A percentile compares a stretch with the other conserved stretches of the same genome.
Evolutionary conservation across 108 stramenopile genomes (phyloP).

Genomic region (Skeletonema costatum): DNA sequence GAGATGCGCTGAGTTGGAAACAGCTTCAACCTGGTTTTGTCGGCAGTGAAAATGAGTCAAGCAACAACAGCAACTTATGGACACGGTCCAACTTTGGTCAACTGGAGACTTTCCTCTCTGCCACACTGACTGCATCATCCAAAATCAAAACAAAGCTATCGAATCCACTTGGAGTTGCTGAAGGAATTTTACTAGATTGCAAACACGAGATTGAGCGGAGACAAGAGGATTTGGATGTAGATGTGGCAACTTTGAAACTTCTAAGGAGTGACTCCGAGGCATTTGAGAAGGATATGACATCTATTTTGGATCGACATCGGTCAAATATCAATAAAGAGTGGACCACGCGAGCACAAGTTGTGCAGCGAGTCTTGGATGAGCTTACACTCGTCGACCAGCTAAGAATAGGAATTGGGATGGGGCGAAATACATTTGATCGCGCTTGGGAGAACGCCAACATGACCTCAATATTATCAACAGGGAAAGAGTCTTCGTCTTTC

Average conservation of each 20-base stretch:
- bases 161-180: constrained; percentile 79
- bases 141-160: constrained; percentile 77
- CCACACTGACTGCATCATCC: constrained; percentile 72
- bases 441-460: constrained; percentile 57
- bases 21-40: constrained; percentile 33
- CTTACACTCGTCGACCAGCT: constrained; percentile 35
- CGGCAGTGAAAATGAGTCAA: background rate
- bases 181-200: constrained; percentile 68
- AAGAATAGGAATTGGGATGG: constrained; percentile 44
- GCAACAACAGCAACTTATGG: constrained; percentile 44
- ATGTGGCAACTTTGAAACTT: constrained; percentile 70
- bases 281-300: constrained; percentile 67
- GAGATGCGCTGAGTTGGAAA: constrained; percentile 73
- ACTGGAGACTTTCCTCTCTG: constrained; percentile 70
- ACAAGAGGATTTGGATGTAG: constrained; percentile 57
- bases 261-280: constrained; percentile 65
- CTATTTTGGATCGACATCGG: constrained; percentile 45
- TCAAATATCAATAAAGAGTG: constrained; percentile 35
- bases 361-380: constrained; percentile 11
- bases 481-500: constrained; percentile 26
- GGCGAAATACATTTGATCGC: constrained; percentile 39
- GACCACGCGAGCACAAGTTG: constrained; percentile 11
- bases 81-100: constrained; percentile 62
- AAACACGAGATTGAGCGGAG: constrained; percentile 49
- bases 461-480: constrained; percentile 6